Percentiles rank a stretch among this genome's conserved stretches.
Conservation (phyloP, 2,329 filamentous ascomycete species). For the Hymenoscyphus occultus region DNA sequence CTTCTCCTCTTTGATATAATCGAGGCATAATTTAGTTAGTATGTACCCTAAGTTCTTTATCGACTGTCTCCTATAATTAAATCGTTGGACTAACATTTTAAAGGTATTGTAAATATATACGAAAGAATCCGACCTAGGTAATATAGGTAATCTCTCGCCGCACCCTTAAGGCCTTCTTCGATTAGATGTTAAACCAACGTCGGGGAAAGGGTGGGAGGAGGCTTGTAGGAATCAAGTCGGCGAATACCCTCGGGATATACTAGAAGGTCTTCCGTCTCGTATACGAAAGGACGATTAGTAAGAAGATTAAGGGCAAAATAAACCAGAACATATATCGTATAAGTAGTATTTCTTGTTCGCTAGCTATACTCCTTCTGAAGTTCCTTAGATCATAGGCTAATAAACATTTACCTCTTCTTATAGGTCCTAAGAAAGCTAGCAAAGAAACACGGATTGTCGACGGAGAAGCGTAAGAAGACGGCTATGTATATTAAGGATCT, state of each 20-base stretch:
- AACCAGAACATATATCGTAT: conserved; percentile 24
- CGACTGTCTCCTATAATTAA: no score
- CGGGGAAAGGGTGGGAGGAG: conserved; percentile 15
- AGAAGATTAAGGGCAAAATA: conserved; percentile 26
- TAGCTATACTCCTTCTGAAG: conserved; percentile 13
- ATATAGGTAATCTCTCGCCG: conserved; percentile 1
- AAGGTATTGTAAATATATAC: no score
- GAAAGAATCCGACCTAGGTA: no score
- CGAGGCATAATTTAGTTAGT: no score
- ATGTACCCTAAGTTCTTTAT: no score
- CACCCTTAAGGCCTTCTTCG: conserved; percentile 9
- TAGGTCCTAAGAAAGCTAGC: conserved; percentile 29
- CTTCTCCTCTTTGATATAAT: no score
- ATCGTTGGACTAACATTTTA: no score
- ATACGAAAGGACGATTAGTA: conserved; percentile 25
- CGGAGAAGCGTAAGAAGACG: conserved; percentile 11
- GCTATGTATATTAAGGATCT: conserved; percentile 13
- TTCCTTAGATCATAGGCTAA: conserved; percentile 16
- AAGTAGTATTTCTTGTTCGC: conserved; percentile 18
- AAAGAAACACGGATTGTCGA: conserved; percentile 27
- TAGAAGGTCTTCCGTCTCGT: conserved; percentile 34
- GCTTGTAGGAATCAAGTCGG: conserved; percentile 14
- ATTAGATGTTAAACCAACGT: conserved; percentile 8
- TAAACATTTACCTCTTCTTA: conserved; percentile 11
- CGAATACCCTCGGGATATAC: conserved; percentile 30